Percentiles rank a stretch among this genome's conserved stretches.
Conservation (phyloP, 768 basidiomycete species). For the Amanita pallidorosea region DNA sequence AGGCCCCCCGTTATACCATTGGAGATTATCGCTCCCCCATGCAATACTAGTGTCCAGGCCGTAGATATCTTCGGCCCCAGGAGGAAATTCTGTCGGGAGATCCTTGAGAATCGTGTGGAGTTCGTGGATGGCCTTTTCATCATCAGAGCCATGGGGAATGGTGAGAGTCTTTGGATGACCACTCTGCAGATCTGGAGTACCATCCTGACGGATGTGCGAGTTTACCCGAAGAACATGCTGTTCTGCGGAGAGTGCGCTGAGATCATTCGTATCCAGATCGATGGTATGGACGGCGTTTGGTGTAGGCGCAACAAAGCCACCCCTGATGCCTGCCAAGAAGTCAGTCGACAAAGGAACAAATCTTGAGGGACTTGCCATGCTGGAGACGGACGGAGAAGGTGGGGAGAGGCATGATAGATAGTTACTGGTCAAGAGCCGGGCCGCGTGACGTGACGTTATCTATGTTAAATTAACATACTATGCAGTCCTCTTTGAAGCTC, state of each 20-base stretch:
- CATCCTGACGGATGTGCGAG: conserved; percentile 35
- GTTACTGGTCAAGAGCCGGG: background rate
- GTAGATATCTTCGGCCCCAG: conserved; percentile 65
- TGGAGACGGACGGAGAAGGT: conserved; percentile 53
- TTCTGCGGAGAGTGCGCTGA: background rate
- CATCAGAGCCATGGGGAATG: conserved; percentile 9
- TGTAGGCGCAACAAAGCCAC: conserved; percentile 65
- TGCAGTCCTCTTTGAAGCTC: conserved; percentile 91
- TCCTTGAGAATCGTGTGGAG: conserved; percentile 48
- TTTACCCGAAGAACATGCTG: conserved; percentile 26
- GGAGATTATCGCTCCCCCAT: conserved; percentile 43
- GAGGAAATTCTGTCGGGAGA: conserved; percentile 44
- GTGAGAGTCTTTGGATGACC: conserved; percentile 30
- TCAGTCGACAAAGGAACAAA: background rate
- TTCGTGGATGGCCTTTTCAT: conserved; percentile 38
- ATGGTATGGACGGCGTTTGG: conserved; percentile 46
- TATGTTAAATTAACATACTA: conserved; percentile 4
- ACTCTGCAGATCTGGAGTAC: conserved; percentile 31
- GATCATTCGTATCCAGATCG: conserved; percentile 22
- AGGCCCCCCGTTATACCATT: conserved; percentile 55
- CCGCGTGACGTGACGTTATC: conserved; percentile 4
- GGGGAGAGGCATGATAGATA: conserved; percentile 29
- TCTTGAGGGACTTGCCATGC: conserved; percentile 31
- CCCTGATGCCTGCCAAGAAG: conserved; percentile 47
- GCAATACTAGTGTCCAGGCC: conserved; percentile 56